A percentile compares a stretch with the other conserved stretches of the same genome.
Conservation (phyloP, 23 red algal genomes). For the Gracilaria domingensis region DNA sequence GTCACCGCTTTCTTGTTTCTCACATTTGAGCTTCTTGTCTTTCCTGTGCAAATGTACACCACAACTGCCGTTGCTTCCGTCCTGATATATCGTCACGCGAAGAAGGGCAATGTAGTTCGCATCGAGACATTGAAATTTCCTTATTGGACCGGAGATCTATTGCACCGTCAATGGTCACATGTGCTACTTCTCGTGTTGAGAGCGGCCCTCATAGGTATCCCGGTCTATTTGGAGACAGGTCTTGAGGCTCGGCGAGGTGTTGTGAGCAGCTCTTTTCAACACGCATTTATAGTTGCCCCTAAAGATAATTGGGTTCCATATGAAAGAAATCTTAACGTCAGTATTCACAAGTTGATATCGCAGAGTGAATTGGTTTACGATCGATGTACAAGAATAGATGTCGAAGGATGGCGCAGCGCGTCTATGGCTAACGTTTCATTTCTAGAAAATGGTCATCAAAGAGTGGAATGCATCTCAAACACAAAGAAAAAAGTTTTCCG, state of each 20-base stretch:
- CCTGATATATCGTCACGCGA: not conserved
- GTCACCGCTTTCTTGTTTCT: not conserved
- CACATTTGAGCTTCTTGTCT: not conserved
- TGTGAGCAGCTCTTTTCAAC: not conserved
- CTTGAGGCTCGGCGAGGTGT: not conserved
- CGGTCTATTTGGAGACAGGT: not conserved
- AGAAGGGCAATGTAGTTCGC: not conserved
- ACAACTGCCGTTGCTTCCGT: not conserved
- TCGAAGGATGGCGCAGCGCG: not conserved
- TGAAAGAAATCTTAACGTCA: not conserved
- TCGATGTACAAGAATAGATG: constrained; percentile 1
- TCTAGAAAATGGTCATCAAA: not conserved
- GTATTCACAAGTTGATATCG: not conserved
- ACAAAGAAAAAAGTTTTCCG: not conserved
- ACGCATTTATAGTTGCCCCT: not conserved
- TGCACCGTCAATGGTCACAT: not conserved
- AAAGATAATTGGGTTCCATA: not conserved
- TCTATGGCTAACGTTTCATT: not conserved
- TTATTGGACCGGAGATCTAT: not conserved
- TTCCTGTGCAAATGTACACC: not conserved
- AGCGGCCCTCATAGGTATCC: not conserved
- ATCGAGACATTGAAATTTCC: constrained; percentile 8
- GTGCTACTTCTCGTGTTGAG: not conserved
- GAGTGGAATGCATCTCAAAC: not conserved
- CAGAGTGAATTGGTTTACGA: not conserved